These are phyloP conservation scores for Metschnikowia anglica DNA, from an alignment of 805 yeast species.

Conservation along the genomic window DNA sequence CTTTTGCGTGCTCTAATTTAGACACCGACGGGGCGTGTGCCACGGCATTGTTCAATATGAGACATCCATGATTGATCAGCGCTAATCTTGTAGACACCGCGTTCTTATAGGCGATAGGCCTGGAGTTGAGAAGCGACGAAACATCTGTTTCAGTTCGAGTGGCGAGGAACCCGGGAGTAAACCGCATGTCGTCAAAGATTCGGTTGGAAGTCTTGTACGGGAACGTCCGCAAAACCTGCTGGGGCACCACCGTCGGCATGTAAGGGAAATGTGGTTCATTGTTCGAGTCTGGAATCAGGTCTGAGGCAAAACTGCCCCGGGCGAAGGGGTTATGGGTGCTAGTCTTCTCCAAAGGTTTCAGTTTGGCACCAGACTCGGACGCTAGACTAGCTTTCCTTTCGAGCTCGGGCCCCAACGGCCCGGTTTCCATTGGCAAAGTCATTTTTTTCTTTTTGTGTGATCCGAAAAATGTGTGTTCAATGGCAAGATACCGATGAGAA, in stretches of 20 bases:
- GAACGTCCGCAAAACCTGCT: constrained; percentile 14
- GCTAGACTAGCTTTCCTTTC: not conserved
- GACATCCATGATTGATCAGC: constrained; percentile 19
- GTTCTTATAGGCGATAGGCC: constrained; percentile 40
- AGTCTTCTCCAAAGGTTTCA: not conserved
- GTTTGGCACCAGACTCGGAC: not conserved
- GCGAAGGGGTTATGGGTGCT: constrained; percentile 14
- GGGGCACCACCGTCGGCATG: constrained; percentile 17
- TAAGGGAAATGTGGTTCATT: constrained; percentile 14
- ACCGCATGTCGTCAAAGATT: constrained; percentile 58
- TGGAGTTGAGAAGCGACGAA: constrained; percentile 25
- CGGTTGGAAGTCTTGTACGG: constrained; percentile 67
- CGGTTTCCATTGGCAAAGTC: not conserved
- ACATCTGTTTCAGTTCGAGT: constrained; percentile 4
- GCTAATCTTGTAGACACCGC: constrained; percentile 18
- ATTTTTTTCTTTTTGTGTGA: not conserved
- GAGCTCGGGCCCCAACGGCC: not conserved
- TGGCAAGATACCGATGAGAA: not conserved
- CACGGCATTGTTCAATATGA: constrained; percentile 38
- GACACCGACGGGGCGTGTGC: constrained; percentile 35
- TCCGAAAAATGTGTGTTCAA: not conserved
- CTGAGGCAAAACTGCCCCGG: constrained; percentile 6
- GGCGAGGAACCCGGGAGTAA: constrained; percentile 20
- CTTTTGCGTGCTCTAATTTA: constrained; percentile 18
- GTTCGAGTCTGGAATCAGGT: not conserved